Evolutionary conservation across 768 basidiomycete genomes (phyloP).

Genomic region (Gelatoporia subvermispora): DNA sequence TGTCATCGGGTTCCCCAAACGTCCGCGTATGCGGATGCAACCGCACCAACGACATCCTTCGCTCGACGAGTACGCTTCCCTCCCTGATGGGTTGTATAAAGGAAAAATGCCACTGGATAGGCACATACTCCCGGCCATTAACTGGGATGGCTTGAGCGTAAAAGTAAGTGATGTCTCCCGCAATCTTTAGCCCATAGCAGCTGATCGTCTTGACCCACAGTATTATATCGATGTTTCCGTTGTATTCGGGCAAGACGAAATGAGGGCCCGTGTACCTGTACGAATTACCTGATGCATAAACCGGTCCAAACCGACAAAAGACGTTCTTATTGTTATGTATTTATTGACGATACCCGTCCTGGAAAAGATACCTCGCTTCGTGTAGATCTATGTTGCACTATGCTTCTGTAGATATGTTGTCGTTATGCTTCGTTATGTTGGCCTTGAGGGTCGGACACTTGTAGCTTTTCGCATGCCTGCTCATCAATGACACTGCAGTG

Average conservation of each 20-base stretch:
- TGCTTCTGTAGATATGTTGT: not conserved
- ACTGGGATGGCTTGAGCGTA: slow-evolving; percentile 63
- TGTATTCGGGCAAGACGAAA: slow-evolving; percentile 55
- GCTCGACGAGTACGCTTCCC: slow-evolving; percentile 38
- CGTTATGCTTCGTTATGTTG: too few relatives aligned
- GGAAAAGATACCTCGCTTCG: not conserved
- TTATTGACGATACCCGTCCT: too few relatives aligned
- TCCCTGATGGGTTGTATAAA: slow-evolving; percentile 69
- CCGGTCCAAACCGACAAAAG: too few relatives aligned
- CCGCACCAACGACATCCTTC: slow-evolving; percentile 39
- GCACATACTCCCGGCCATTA: slow-evolving; percentile 59
- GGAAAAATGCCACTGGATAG: slow-evolving; percentile 49
- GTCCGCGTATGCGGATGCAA: slow-evolving; percentile 44
- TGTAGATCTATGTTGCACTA: not conserved
- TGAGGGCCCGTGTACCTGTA: slow-evolving; percentile 59
- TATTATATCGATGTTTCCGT: slow-evolving; percentile 74
- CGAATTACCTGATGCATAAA: slow-evolving; percentile 45
- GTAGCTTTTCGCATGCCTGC: too few relatives aligned
- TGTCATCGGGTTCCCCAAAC: slow-evolving; percentile 67
- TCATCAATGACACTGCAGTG: too few relatives aligned
- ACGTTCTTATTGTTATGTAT: too few relatives aligned
- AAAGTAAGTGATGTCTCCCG: slow-evolving; percentile 42
- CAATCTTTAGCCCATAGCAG: not conserved
- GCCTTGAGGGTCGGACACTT: too few relatives aligned
- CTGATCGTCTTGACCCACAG: slow-evolving; percentile 29